Evolutionary conservation across 352 stramenopile genomes (phyloP).

Genomic region (Hyaloperonospora brassicae): DNA sequence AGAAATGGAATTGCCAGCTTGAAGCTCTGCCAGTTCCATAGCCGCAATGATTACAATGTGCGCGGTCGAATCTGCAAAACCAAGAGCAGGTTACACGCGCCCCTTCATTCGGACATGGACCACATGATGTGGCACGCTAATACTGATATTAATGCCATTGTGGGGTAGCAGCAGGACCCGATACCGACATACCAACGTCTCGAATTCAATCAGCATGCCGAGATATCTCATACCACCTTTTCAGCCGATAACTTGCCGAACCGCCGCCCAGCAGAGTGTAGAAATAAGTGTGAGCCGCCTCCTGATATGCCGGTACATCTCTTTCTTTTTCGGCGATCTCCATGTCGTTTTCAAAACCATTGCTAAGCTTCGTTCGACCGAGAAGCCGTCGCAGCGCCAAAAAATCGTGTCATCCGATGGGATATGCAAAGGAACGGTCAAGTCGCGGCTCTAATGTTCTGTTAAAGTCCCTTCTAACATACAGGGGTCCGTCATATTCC

Average conservation of each 20-base stretch:
- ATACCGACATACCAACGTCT: too few relatives aligned
- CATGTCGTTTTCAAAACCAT: not conserved
- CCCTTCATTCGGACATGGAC: not conserved
- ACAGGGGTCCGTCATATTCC: not conserved
- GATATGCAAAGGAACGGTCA: not conserved
- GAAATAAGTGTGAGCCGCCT: too few relatives aligned
- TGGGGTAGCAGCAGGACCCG: not conserved
- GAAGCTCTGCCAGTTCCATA: too few relatives aligned
- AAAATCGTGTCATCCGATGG: not conserved
- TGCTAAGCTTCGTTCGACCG: not conserved
- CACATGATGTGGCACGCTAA: not conserved
- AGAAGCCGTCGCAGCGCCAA: not conserved
- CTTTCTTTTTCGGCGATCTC: too few relatives aligned
- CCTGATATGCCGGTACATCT: too few relatives aligned
- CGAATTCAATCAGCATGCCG: too few relatives aligned
- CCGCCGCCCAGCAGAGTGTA: too few relatives aligned
- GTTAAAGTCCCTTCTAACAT: not conserved
- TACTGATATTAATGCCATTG: not conserved
- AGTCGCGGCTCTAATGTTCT: not conserved
- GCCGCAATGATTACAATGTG: too few relatives aligned
- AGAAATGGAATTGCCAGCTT: too few relatives aligned
- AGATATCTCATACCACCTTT: too few relatives aligned
- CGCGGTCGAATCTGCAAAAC: not conserved
- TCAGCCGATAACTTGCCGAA: too few relatives aligned
- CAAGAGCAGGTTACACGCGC: not conserved